Percentiles rank a stretch among this genome's conserved stretches.
These are phyloP conservation scores for Podospora appendiculata DNA, from an alignment of 495 filamentous ascomycete species.

Conservation along the genomic window DNA sequence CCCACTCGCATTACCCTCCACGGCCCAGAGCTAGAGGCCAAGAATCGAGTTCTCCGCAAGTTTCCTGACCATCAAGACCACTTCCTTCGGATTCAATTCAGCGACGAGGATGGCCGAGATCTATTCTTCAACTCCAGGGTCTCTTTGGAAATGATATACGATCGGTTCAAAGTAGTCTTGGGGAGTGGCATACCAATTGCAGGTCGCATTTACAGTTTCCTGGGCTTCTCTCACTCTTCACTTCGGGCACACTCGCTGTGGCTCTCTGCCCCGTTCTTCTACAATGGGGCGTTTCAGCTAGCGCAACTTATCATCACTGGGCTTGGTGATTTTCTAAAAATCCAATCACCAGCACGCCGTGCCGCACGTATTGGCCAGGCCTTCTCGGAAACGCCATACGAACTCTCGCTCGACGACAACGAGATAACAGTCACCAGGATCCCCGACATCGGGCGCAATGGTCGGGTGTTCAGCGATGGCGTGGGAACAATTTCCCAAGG, in stretches of 20 bases:
- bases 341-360: slow-evolving; percentile 62
- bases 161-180: slow-evolving; percentile 53
- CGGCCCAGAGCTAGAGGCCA: slow-evolving; percentile 62
- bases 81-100: slow-evolving; percentile 60
- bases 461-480: slow-evolving; percentile 68
- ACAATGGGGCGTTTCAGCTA: slow-evolving; percentile 33
- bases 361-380: slow-evolving; percentile 79
- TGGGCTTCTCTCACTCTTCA: slow-evolving; percentile 79
- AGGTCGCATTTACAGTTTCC: slow-evolving; percentile 55
- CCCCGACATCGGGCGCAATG: slow-evolving; percentile 31
- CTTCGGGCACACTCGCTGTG: slow-evolving; percentile 60
- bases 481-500: slow-evolving; percentile 61
- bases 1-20: slow-evolving; percentile 60
- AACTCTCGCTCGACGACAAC: slow-evolving; percentile 32
- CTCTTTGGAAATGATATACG: slow-evolving; percentile 46
- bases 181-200: slow-evolving; percentile 51
- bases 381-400: slow-evolving; percentile 66
- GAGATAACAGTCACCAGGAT: slow-evolving; percentile 28
- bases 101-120: slow-evolving; percentile 63
- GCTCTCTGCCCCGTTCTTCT: slow-evolving; percentile 64
- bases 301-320: slow-evolving; percentile 46
- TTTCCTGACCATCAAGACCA: slow-evolving; percentile 54
- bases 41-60: slow-evolving; percentile 67
- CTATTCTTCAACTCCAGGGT: slow-evolving; percentile 49
- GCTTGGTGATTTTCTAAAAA: slow-evolving; percentile 58